These are phyloP conservation scores for Ustanciosporium gigantosporum DNA, from an alignment of 1,284 basidiomycete genomes.

Conservation along the genomic window DNA sequence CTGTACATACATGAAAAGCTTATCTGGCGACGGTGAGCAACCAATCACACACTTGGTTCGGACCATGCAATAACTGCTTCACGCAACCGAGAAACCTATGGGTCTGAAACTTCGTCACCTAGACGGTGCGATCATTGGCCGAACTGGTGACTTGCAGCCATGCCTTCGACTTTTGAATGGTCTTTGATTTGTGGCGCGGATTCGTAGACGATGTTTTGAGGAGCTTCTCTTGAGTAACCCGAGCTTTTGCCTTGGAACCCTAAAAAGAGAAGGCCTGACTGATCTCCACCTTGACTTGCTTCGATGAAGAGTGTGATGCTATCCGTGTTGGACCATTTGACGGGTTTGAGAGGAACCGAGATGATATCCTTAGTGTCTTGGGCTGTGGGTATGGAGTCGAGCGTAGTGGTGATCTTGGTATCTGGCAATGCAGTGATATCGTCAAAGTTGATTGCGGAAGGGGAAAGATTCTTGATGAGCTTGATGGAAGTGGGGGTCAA, in stretches of 20 bases:
- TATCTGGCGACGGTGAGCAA: no score
- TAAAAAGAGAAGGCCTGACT: constrained; percentile 42
- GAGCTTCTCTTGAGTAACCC: constrained; percentile 20
- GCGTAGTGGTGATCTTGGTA: constrained; percentile 8
- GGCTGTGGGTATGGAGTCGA: constrained; percentile 42
- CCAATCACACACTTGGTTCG: no score
- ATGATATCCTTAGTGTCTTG: constrained; percentile 39
- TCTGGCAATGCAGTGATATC: constrained; percentile 5
- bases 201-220: constrained; percentile 56
- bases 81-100: no score
- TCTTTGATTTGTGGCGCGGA: constrained; percentile 53
- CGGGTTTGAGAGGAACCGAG: constrained; percentile 48
- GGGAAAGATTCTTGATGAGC: constrained; percentile 46
- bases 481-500: constrained; percentile 44
- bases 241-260: constrained; percentile 55
- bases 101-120: no score
- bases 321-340: constrained; percentile 54
- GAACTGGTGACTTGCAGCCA: constrained; percentile 22
- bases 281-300: constrained; percentile 22
- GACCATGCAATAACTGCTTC: no score
- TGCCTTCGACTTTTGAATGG: constrained; percentile 41
- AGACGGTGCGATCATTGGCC: constrained; percentile 6
- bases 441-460: constrained; percentile 43
- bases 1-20: no score
- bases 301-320: constrained; percentile 50